Conservation (phyloP, 345 rosid species). For the Euphorbia tirucalli region DNA sequence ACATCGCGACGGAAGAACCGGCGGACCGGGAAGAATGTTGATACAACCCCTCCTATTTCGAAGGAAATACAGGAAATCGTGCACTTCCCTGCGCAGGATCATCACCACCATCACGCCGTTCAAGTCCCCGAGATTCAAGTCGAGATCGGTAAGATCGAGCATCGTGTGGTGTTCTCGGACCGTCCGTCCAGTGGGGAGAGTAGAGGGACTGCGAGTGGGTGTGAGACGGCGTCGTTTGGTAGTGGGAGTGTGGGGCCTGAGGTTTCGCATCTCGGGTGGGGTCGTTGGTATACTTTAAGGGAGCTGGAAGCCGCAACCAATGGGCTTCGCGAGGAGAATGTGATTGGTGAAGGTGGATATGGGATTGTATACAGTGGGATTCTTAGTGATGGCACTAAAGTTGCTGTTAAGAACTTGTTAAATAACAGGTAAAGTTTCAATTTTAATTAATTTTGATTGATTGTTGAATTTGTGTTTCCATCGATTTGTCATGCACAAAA, state of each 20-base stretch:
- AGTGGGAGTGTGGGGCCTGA: slow-evolving; percentile 77
- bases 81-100: slow-evolving; percentile 33
- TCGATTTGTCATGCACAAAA: background rate
- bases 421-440: slow-evolving; percentile 63
- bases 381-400: slow-evolving; percentile 68
- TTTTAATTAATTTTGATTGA: background rate
- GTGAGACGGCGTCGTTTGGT: slow-evolving; percentile 61
- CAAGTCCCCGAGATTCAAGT: slow-evolving; percentile 76
- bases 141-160: slow-evolving; percentile 84
- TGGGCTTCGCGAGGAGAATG: slow-evolving; percentile 84
- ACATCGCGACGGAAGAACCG: slow-evolving; percentile 71
- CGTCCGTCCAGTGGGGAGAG: slow-evolving; percentile 77
- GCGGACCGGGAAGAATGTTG: slow-evolving; percentile 16
- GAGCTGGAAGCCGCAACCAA: slow-evolving; percentile 87
- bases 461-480: background rate
- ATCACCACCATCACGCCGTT: slow-evolving; percentile 26
- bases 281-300: slow-evolving; percentile 87
- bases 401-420: slow-evolving; percentile 88
- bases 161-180: slow-evolving; percentile 77
- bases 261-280: slow-evolving; percentile 98
- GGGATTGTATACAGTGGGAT: slow-evolving; percentile 89
- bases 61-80: slow-evolving; percentile 87
- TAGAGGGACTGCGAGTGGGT: slow-evolving; percentile 59
- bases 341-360: slow-evolving; percentile 96
- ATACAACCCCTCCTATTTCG: slow-evolving; percentile 61